Evolutionary conservation across 2,329 filamentous ascomycete species (phyloP).

Genomic region (Hymenoscyphus scutula): DNA sequence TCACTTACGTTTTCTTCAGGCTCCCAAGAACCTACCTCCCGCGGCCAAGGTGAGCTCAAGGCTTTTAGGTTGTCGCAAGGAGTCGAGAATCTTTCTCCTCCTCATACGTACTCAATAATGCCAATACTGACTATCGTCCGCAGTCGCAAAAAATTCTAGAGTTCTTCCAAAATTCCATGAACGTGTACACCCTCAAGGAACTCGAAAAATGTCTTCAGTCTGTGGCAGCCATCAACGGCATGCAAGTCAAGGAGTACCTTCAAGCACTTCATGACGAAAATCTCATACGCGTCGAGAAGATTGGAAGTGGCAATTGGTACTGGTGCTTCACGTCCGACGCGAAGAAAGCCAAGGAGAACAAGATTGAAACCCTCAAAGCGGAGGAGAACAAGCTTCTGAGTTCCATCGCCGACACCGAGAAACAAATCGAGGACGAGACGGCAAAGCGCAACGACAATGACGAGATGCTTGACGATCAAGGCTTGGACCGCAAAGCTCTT

Average conservation of each 20-base stretch:
- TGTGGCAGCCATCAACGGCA: conserved; percentile 61
- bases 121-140: too few species aligned
- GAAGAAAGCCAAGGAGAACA: conserved; percentile 44
- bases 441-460: conserved; percentile 35
- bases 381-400: conserved; percentile 36
- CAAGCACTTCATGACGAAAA: conserved; percentile 60
- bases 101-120: too few species aligned
- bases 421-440: conserved; percentile 39
- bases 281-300: conserved; percentile 64
- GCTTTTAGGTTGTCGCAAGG: too few species aligned
- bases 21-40: conserved; percentile 56
- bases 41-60: conserved; percentile 46
- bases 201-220: conserved; percentile 62
- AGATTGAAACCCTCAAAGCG: conserved; percentile 38
- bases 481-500: conserved; percentile 30
- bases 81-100: too few species aligned
- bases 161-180: conserved; percentile 58
- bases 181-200: conserved; percentile 65
- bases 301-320: conserved; percentile 70
- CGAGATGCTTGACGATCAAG: conserved; percentile 33
- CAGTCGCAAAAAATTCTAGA: conserved; percentile 46
- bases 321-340: conserved; percentile 63
- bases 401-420: conserved; percentile 37
- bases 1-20: conserved; percentile 28
- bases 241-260: conserved; percentile 67